These are phyloP conservation scores for Scalesia atractyloides DNA, from an alignment of 129 eudicot species.

Conservation along the genomic window DNA sequence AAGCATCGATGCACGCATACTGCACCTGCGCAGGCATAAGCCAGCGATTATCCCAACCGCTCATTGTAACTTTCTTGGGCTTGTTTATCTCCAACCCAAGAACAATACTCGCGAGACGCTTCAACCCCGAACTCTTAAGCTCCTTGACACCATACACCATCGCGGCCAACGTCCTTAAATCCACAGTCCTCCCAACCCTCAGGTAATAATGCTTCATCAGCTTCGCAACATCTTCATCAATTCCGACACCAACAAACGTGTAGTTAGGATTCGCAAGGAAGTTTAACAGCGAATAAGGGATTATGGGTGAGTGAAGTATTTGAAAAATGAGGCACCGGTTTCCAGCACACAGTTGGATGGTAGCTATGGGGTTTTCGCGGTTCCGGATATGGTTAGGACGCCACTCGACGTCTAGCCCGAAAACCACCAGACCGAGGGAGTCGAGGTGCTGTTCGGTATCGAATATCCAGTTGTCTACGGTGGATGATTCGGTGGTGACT, in stretches of 20 bases:
- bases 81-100: slow-evolving; percentile 39
- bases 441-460: slow-evolving; percentile 2
- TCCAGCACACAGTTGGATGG: slow-evolving; percentile 31
- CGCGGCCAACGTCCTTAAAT: slow-evolving; percentile 33
- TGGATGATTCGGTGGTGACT: slow-evolving; percentile 31
- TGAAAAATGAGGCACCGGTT: slow-evolving; percentile 35
- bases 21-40: slow-evolving; percentile 40
- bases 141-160: slow-evolving; percentile 3
- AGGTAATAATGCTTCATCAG: slow-evolving; percentile 17
- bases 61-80: slow-evolving; percentile 38
- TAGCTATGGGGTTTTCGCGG: slow-evolving; percentile 30
- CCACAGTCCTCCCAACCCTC: slow-evolving; percentile 18
- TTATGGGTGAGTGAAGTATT: slow-evolving; percentile 18
- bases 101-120: slow-evolving; percentile 31
- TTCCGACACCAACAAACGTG: slow-evolving; percentile 40
- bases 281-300: slow-evolving; percentile 14
- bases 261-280: slow-evolving; percentile 26
- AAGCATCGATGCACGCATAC: slow-evolving; percentile 57
- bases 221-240: slow-evolving; percentile 25
- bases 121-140: slow-evolving; percentile 35
- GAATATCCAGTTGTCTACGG: slow-evolving; percentile 38
- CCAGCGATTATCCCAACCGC: slow-evolving; percentile 44
- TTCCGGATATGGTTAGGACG: slow-evolving; percentile 16
- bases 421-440: slow-evolving; percentile 15
- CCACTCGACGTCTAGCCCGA: slow-evolving; percentile 50